Evolutionary conservation across 768 basidiomycete species (phyloP), one percentile per base, ranked within the genome.

Genomic region (Phlegmacium glaucopus): DNA sequence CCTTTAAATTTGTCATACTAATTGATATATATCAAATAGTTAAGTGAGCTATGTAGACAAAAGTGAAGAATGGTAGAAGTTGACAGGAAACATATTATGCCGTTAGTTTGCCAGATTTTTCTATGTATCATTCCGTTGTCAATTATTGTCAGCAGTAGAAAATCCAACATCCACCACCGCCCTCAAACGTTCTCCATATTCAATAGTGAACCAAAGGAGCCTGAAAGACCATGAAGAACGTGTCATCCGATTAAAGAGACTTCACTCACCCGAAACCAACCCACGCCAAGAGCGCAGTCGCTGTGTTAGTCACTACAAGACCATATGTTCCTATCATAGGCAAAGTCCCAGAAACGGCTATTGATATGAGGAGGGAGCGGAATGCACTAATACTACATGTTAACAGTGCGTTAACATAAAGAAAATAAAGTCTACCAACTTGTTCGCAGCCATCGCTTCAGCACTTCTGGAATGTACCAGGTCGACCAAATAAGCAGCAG

Each of bases 401-500:
- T 0, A 18, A 22, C 16, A 39, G 5, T 15, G 29, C 36, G n/a
- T 37, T 18, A 43, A 16, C 35, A 12, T 17, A 27, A 17, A 49
- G 22, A 22, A n/a, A n/a, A 18, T 34, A 22, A 22, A 3, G 22
- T 22, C 22, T 43, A 47, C 39, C 30, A 41, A 85, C 85, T 62
- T 67, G 44, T 63, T 67, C 0, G 78, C 82, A 2, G 82, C 84
- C 66, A 75, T 74, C 10, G 72, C 70, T 58, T 87, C 83, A 3
- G 85, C 82, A 53, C 84, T 85, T 22, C 74, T 72, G 18, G 68
- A 57, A 22, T 79, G 83, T 62, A 87, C 54, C 13, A 85, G 59
- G 55, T 87, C 85, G 4, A 85, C 75, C 26, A 65, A 61, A 52
- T 85, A 87, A 3, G 84, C 70, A 9, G 76, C 69, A 3, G 69